Evolutionary conservation across 441 rosid genomes (phyloP).

Genomic region (Erysimum cheiri): DNA sequence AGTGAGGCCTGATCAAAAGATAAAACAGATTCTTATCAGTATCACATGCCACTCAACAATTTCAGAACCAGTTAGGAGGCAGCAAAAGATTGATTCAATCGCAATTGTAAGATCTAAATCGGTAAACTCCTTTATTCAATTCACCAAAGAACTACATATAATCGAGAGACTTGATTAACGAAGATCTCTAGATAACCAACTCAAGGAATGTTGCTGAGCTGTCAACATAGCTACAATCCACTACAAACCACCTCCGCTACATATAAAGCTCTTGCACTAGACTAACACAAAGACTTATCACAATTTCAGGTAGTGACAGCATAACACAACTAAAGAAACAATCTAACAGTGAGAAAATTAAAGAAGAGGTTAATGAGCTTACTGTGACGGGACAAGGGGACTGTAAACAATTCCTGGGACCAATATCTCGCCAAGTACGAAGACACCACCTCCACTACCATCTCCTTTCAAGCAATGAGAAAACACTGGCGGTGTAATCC

Average conservation of each 20-base stretch:
- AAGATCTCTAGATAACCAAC: background rate
- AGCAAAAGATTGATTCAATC: conserved; percentile 1
- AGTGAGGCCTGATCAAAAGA: conserved; percentile 61
- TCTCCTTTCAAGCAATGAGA: conserved; percentile 83
- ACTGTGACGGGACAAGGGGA: conserved; percentile 74
- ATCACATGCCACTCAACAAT: conserved; percentile 5
- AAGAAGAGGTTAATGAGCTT: conserved; percentile 40
- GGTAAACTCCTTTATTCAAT: background rate
- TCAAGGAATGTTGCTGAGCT: conserved; percentile 6
- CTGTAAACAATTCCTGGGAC: conserved; percentile 76
- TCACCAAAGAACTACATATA: background rate
- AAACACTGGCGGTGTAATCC: conserved; percentile 69
- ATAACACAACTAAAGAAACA: background rate
- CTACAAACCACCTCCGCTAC: conserved; percentile 3
- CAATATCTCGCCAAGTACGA: conserved; percentile 82
- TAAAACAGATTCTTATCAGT: conserved; percentile 14
- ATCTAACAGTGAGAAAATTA: background rate
- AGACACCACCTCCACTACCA: conserved; percentile 74
- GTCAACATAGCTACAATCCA: conserved; percentile 1
- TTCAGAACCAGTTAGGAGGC: conserved; percentile 2
- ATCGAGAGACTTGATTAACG: background rate
- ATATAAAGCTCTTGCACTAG: conserved; percentile 13
- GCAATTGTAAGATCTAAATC: background rate
- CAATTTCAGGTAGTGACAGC: conserved; percentile 12
- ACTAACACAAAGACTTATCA: conserved; percentile 1